phyloP scores from a whole-genome alignment of 1,139 yeast genomes.

The Zygotorulaspora mrakii region DNA sequence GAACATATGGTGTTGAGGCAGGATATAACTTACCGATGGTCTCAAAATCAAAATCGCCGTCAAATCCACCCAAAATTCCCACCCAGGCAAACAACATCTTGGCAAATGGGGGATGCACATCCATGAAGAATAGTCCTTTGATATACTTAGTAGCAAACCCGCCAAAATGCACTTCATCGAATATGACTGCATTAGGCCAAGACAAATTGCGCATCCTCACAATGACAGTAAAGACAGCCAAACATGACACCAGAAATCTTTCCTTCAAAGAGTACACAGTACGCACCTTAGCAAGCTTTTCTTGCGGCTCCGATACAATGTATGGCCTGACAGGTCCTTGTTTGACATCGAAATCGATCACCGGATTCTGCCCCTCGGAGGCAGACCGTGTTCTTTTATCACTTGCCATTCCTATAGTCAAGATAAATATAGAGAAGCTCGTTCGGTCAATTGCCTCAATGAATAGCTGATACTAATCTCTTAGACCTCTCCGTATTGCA shows the following conservation, averaged over 20 bases:
- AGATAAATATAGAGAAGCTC: conserved; percentile 1
- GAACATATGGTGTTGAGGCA: conserved; percentile 59
- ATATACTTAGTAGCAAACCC: conserved; percentile 76
- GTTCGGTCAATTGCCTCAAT: not conserved
- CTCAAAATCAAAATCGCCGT: conserved; percentile 69
- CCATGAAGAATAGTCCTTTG: conserved; percentile 73
- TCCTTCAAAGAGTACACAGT: conserved; percentile 38
- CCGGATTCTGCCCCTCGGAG: conserved; percentile 40
- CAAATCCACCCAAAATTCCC: conserved; percentile 67
- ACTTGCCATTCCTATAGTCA: conserved; percentile 14
- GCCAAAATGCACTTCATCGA: conserved; percentile 88
- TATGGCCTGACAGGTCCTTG: conserved; percentile 43
- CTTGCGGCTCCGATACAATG: conserved; percentile 45
- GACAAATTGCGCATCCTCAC: conserved; percentile 62
- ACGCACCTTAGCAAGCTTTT: conserved; percentile 40
- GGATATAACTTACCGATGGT: conserved; percentile 67
- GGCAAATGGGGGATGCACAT: conserved; percentile 92
- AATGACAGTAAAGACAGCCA: conserved; percentile 51
- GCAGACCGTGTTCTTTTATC: conserved; percentile 8
- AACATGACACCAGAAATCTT: conserved; percentile 43
- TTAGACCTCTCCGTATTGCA: too few relatives aligned
- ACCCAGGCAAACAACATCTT: conserved; percentile 83
- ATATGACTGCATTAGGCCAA: conserved; percentile 77
- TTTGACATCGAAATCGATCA: conserved; percentile 41
- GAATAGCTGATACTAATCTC: not conserved